Conservation (phyloP, 768 basidiomycete species). For the Mycena vulgaris region DNA sequence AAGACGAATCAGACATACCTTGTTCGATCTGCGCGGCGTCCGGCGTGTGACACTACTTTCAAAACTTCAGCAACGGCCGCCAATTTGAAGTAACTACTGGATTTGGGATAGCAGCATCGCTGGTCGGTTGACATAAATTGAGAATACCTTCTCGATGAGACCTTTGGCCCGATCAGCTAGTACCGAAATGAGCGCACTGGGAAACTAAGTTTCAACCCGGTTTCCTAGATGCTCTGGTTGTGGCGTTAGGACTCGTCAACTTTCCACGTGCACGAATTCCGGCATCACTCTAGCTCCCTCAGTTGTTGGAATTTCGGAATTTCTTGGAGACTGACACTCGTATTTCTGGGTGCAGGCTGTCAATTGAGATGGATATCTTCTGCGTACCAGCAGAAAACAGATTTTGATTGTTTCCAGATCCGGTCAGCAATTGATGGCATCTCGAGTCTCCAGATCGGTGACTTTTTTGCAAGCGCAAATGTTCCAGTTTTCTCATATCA, state of each 20-base stretch:
- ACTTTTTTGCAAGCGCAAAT: background rate
- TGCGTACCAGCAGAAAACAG: background rate
- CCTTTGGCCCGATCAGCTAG: too few species aligned
- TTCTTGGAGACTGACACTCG: background rate
- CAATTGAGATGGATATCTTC: background rate
- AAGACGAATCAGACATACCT: too few species aligned
- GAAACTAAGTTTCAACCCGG: too few species aligned
- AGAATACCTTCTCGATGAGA: too few species aligned
- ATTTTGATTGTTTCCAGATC: background rate
- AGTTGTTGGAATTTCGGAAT: too few species aligned
- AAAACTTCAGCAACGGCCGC: too few species aligned
- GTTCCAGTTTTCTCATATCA: background rate
- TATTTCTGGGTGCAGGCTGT: background rate
- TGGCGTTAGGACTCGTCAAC: background rate
- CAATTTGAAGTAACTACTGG: too few species aligned
- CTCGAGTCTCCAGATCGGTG: background rate
- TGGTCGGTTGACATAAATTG: too few species aligned
- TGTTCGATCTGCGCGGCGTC: too few species aligned
- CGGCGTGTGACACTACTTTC: too few species aligned
- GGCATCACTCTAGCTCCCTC: background rate
- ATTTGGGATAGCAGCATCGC: too few species aligned
- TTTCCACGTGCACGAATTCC: background rate
- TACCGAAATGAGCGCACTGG: too few species aligned
- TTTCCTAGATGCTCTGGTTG: background rate
- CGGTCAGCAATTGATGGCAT: background rate